A percentile compares a stretch with the other conserved stretches of the same genome.
Conservation (phyloP, 2,329 filamentous ascomycete genomes). For the Magnaporthiopsis poae region DNA sequence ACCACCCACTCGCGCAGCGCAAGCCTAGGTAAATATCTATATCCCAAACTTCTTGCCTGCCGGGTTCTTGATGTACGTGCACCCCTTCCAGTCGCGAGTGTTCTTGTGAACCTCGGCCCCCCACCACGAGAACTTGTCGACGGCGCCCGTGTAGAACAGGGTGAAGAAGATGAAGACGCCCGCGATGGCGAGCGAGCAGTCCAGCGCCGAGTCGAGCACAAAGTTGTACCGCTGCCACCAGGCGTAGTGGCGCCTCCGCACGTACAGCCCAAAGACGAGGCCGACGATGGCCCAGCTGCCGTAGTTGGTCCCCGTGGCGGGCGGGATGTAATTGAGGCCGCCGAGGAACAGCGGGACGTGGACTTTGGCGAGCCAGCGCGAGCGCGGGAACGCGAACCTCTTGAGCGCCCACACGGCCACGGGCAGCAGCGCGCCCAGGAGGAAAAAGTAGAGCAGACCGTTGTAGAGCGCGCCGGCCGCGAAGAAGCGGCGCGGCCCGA, state of each 20-base stretch:
- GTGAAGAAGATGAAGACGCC: constrained; percentile 28
- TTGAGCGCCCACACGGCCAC: background rate
- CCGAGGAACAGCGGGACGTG: constrained; percentile 28
- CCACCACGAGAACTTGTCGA: constrained; percentile 25
- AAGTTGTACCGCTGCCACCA: constrained; percentile 39
- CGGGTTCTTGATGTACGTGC: background rate
- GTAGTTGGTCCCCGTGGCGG: constrained; percentile 27
- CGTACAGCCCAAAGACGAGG: constrained; percentile 33
- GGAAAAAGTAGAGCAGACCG: constrained; percentile 39
- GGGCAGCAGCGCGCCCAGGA: constrained; percentile 33
- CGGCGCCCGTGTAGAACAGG: constrained; percentile 22
- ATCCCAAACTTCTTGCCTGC: constrained; percentile 1
- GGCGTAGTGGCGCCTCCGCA: constrained; percentile 31
- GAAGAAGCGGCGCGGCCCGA: constrained; percentile 40
- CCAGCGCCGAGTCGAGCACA: constrained; percentile 24
- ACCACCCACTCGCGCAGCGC: too few relatives aligned
- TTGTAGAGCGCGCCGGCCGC: constrained; percentile 36
- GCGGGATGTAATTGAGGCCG: constrained; percentile 29
- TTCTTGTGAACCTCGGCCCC: constrained; percentile 21
- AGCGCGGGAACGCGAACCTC: background rate
- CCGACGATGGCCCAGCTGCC: constrained; percentile 33
- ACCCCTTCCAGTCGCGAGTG: constrained; percentile 1
- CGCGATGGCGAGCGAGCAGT: constrained; percentile 23
- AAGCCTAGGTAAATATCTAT: background rate
- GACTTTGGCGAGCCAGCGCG: constrained; percentile 16